Evolutionary conservation across 2,329 filamentous ascomycete species (phyloP).

Genomic region (Arthrinium phaeospermum): DNA sequence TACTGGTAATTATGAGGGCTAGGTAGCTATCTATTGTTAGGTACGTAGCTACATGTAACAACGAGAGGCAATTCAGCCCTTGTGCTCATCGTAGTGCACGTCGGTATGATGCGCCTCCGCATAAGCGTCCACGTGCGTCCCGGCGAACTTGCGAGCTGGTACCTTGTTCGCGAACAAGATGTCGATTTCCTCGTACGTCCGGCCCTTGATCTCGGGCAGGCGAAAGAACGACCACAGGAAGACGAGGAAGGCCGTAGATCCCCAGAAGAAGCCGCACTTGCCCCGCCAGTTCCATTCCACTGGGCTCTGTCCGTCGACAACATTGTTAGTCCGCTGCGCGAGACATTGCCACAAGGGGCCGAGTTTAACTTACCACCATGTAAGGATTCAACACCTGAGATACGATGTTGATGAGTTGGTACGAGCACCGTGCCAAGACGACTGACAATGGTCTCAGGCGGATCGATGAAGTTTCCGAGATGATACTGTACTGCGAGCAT

Average conservation of each 20-base stretch:
- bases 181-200: slow-evolving; percentile 60
- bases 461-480: slow-evolving; percentile 53
- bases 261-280: slow-evolving; percentile 51
- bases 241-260: slow-evolving; percentile 47
- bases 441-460: slow-evolving; percentile 53
- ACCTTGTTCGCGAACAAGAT: slow-evolving; percentile 53
- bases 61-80: not conserved
- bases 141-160: slow-evolving; percentile 46
- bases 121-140: slow-evolving; percentile 39
- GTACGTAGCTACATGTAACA: no score
- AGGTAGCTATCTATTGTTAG: no score
- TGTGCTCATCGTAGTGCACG: not conserved
- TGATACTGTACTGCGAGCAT: slow-evolving; percentile 47
- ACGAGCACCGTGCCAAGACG: slow-evolving; percentile 49
- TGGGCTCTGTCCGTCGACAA: slow-evolving; percentile 34
- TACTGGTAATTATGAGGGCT: no score
- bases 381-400: slow-evolving; percentile 47
- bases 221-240: slow-evolving; percentile 58
- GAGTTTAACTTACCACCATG: slow-evolving; percentile 38
- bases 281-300: slow-evolving; percentile 48
- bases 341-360: no score
- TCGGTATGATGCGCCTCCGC: slow-evolving; percentile 6
- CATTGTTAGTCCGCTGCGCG: not conserved
- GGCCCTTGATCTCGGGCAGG: slow-evolving; percentile 56
- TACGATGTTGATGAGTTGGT: slow-evolving; percentile 51